These are phyloP conservation scores for Xanthoceras sorbifolium DNA, from an alignment of 345 rosid genomes.

Conservation along the genomic window DNA sequence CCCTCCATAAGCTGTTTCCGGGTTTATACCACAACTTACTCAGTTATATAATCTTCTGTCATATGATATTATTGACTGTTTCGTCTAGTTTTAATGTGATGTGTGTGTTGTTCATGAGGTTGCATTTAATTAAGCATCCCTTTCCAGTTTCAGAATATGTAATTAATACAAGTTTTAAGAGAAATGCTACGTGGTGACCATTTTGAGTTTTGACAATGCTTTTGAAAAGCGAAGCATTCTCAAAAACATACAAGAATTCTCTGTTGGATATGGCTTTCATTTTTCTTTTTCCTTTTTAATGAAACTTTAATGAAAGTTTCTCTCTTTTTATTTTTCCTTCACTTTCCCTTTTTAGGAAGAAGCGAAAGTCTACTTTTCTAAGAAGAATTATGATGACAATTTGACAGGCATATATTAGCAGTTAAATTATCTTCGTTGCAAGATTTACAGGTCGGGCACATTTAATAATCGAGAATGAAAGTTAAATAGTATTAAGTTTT, in stretches of 20 bases:
- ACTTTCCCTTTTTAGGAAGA: not conserved
- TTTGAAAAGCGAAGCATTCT: not conserved
- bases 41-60: not conserved
- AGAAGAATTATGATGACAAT: not conserved
- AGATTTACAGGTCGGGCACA: too few relatives aligned
- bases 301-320: not conserved
- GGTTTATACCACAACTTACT: not conserved
- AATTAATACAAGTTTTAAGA: too few relatives aligned
- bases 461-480: too few relatives aligned
- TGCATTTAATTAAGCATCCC: not conserved
- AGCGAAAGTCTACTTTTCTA: slow-evolving; percentile 7
- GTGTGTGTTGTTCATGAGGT: not conserved
- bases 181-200: not conserved
- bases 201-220: not conserved
- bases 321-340: not conserved
- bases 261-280: not conserved
- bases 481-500: too few relatives aligned
- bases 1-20: too few relatives aligned
- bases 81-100: not conserved
- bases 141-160: too few relatives aligned
- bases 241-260: not conserved
- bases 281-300: not conserved
- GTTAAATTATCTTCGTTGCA: not conserved
- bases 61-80: not conserved
- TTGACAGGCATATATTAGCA: not conserved